Evolutionary conservation across 1,284 basidiomycete genomes (phyloP).

Genomic region (Abortiporus biennis): DNA sequence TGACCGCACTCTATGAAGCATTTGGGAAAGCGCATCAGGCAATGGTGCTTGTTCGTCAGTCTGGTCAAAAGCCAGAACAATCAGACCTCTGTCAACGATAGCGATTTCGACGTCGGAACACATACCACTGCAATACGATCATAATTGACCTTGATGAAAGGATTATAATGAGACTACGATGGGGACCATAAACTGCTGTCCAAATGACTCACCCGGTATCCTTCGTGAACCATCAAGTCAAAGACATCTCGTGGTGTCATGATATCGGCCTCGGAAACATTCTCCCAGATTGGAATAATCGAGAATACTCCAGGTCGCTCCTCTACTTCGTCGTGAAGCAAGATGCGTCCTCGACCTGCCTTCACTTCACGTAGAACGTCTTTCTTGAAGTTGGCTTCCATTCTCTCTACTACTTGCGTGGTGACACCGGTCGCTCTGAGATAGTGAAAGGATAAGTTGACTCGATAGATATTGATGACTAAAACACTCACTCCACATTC

Average conservation of each 20-base stretch:
- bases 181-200: no score
- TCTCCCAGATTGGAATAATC: slow-evolving; percentile 88
- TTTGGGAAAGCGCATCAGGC: slow-evolving; percentile 74
- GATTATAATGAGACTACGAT: slow-evolving; percentile 4
- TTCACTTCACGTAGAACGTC: slow-evolving; percentile 84
- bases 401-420: slow-evolving; percentile 86
- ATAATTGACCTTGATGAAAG: slow-evolving; percentile 73
- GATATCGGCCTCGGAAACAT: slow-evolving; percentile 79
- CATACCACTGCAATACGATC: slow-evolving; percentile 81
- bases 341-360: slow-evolving; percentile 71
- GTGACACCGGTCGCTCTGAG: slow-evolving; percentile 89
- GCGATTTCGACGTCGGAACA: slow-evolving; percentile 10
- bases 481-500: slow-evolving; percentile 77
- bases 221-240: slow-evolving; percentile 65
- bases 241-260: slow-evolving; percentile 92
- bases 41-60: slow-evolving; percentile 96
- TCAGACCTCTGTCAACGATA: slow-evolving; percentile 3
- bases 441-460: not conserved
- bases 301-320: slow-evolving; percentile 87
- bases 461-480: not conserved
- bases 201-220: slow-evolving; percentile 69
- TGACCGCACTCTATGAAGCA: slow-evolving; percentile 68
- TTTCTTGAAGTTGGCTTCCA: slow-evolving; percentile 87
- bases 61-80: slow-evolving; percentile 31
- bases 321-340: slow-evolving; percentile 95